A percentile compares a stretch with the other conserved stretches of the same genome.
phyloP scores from a whole-genome alignment of 1,284 basidiomycete genomes.

The Ceratobasidium sp. region DNA sequence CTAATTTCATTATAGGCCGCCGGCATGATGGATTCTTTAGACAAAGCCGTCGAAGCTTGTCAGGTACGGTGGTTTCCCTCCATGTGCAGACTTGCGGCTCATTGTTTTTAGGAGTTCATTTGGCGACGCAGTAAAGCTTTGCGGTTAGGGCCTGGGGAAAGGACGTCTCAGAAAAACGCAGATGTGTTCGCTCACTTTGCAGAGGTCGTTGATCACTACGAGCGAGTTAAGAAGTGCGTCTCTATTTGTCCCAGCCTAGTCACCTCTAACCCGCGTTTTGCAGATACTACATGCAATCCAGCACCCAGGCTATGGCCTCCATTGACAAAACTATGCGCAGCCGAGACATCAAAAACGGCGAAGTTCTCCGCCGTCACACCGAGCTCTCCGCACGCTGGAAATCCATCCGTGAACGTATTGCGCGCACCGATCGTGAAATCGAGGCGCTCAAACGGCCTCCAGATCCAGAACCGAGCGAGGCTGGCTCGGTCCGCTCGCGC shows the following conservation, averaged over 20 bases:
- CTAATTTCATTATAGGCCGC: slow-evolving; percentile 63
- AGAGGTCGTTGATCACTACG: slow-evolving; percentile 31
- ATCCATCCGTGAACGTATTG: slow-evolving; percentile 77
- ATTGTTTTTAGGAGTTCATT: slow-evolving; percentile 72
- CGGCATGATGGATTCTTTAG: slow-evolving; percentile 94
- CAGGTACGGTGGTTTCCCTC: slow-evolving; percentile 60
- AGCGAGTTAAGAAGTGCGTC: slow-evolving; percentile 35
- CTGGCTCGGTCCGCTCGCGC: slow-evolving; percentile 62
- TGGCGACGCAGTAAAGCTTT: slow-evolving; percentile 57
- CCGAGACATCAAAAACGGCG: slow-evolving; percentile 92
- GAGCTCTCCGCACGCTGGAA: slow-evolving; percentile 88
- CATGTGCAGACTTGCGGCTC: neutral
- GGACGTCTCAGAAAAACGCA: neutral
- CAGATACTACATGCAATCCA: slow-evolving; percentile 91
- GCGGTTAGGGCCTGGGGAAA: neutral
- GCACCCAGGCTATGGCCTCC: slow-evolving; percentile 90
- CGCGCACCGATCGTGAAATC: slow-evolving; percentile 84
- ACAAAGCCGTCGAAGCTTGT: slow-evolving; percentile 88
- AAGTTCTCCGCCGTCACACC: slow-evolving; percentile 85
- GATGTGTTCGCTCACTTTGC: slow-evolving; percentile 11
- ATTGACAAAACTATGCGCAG: slow-evolving; percentile 92
- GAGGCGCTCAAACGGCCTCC: slow-evolving; percentile 72
- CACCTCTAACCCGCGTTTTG: neutral
- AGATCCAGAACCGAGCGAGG: slow-evolving; percentile 67
- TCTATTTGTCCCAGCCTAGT: no score